Percentiles rank a stretch among this genome's conserved stretches.
Evolutionary conservation across 2,329 filamentous ascomycete genomes (phyloP).

Genomic region (Botrytis elliptica): DNA sequence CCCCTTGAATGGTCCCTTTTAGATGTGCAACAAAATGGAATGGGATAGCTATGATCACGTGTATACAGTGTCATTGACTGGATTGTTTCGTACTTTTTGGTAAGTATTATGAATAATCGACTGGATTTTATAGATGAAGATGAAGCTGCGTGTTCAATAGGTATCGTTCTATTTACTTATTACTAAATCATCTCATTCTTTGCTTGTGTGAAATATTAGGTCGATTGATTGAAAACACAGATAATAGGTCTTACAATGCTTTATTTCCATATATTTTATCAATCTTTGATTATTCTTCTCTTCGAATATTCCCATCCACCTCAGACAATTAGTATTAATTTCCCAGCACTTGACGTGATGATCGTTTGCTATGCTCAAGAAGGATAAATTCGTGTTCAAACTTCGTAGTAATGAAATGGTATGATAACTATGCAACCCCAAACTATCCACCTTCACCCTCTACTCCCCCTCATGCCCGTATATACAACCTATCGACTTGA

Average conservation of each 20-base stretch:
- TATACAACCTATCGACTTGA: not conserved
- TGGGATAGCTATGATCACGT: not conserved
- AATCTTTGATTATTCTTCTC: not conserved
- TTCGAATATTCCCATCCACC: not conserved
- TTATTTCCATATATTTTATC: fast-evolving
- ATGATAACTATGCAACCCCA: not conserved
- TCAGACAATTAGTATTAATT: not conserved
- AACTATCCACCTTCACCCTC: not conserved
- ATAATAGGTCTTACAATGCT: not conserved
- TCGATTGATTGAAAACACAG: too few relatives aligned
- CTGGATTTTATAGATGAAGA: not conserved
- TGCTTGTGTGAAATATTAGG: not conserved
- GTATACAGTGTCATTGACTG: not conserved
- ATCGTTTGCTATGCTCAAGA: not conserved
- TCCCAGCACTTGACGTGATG: not conserved
- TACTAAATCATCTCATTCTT: not conserved
- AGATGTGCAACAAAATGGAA: not conserved
- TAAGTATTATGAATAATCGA: too few relatives aligned
- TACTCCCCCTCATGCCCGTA: too few relatives aligned
- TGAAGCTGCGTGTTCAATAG: too few relatives aligned
- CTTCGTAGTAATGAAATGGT: not conserved
- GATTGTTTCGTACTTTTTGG: not conserved
- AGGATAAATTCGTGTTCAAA: not conserved
- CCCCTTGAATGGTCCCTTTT: not conserved
- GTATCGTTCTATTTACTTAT: not conserved